These are phyloP conservation scores for Pilatotrama ljubarskyi DNA, from an alignment of 768 basidiomycete genomes.

Conservation along the genomic window DNA sequence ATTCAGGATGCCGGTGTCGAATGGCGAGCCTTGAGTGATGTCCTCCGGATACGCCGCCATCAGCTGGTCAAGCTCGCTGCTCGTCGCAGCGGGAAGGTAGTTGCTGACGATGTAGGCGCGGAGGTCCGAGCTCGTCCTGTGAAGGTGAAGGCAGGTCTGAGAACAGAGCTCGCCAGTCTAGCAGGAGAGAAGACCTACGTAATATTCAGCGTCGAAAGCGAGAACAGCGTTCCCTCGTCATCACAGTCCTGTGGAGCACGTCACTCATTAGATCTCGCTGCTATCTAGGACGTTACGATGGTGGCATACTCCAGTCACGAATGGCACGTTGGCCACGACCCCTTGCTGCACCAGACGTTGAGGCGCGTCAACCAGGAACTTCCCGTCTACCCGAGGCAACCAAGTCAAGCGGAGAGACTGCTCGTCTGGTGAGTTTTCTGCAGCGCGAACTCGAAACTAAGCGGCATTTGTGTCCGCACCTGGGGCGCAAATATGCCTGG, in stretches of 20 bases:
- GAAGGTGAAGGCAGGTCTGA: neutral
- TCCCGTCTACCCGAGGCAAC: constrained; percentile 51
- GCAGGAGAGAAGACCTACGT: constrained; percentile 23
- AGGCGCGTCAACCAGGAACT: constrained; percentile 44
- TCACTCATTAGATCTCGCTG: neutral
- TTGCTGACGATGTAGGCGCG: constrained; percentile 19
- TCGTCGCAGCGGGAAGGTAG: constrained; percentile 26
- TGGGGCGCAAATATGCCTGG: constrained; percentile 36
- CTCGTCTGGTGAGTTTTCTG: constrained; percentile 26
- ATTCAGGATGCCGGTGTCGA: constrained; percentile 46
- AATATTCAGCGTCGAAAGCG: constrained; percentile 30
- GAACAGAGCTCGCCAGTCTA: neutral
- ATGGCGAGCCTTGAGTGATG: constrained; percentile 50
- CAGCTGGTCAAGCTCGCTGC: constrained; percentile 17
- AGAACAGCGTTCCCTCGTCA: constrained; percentile 55
- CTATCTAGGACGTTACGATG: neutral
- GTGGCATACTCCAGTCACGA: constrained; percentile 40
- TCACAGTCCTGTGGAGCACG: constrained; percentile 41
- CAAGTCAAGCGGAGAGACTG: constrained; percentile 50
- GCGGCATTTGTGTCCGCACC: constrained; percentile 25
- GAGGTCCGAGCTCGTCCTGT: constrained; percentile 24
- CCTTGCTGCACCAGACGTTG: constrained; percentile 43
- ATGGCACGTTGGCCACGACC: constrained; percentile 48
- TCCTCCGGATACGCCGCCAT: constrained; percentile 35
- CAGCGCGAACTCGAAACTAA: neutral